These are phyloP conservation scores for Apiospora aurea DNA, from an alignment of 2,329 filamentous ascomycete species.

Conservation along the genomic window DNA sequence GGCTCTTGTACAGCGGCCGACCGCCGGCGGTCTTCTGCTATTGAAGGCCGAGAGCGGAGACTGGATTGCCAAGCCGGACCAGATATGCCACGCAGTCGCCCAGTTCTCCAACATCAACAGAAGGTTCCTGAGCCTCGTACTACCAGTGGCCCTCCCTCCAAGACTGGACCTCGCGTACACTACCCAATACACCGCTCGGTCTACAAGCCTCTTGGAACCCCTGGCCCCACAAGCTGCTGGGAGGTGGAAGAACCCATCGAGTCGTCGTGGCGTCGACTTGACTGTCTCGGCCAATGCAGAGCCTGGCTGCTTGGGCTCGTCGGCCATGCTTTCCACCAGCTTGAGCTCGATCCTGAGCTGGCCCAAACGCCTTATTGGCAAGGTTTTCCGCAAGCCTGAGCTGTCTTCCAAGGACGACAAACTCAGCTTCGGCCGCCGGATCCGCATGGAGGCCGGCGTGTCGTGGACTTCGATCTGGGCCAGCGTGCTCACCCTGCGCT, in stretches of 20 bases:
- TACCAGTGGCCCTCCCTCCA: slow-evolving; percentile 42
- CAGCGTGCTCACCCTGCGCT: slow-evolving; percentile 52
- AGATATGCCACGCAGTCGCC: slow-evolving; percentile 43
- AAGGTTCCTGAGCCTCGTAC: slow-evolving; percentile 38
- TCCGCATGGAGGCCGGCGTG: slow-evolving; percentile 53
- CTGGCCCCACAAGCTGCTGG: slow-evolving; percentile 43
- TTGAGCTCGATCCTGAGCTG: background rate
- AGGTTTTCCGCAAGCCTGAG: background rate
- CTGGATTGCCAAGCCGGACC: slow-evolving; percentile 41
- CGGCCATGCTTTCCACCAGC: slow-evolving; percentile 26
- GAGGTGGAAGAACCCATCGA: background rate
- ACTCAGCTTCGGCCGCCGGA: slow-evolving; percentile 26
- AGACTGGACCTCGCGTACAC: slow-evolving; percentile 52
- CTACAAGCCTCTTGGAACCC: slow-evolving; percentile 19
- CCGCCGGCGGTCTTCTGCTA: slow-evolving; percentile 46
- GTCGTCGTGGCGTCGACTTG: slow-evolving; percentile 43
- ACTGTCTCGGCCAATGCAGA: slow-evolving; percentile 45
- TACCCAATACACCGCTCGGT: slow-evolving; percentile 30
- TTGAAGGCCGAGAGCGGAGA: slow-evolving; percentile 51
- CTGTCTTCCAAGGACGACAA: background rate
- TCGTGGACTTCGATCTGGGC: slow-evolving; percentile 46
- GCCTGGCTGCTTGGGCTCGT: slow-evolving; percentile 33
- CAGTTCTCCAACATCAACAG: slow-evolving; percentile 43
- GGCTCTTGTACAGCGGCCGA: slow-evolving; percentile 44
- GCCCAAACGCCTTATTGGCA: background rate